Conservation (phyloP, 2,329 filamentous ascomycete genomes). For the Tolypocladium paradoxum region DNA sequence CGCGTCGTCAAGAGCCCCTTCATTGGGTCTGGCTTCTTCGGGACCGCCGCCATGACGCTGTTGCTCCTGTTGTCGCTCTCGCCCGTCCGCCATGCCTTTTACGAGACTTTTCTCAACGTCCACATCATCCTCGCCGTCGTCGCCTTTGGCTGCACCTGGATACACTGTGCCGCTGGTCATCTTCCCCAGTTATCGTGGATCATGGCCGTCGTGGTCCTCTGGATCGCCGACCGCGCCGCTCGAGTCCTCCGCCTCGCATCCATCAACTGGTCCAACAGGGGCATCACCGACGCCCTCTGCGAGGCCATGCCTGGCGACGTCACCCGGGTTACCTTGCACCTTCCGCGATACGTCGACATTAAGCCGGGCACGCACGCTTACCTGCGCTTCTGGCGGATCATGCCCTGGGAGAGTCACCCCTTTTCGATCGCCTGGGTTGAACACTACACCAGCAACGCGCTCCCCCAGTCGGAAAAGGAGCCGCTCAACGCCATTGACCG, state of each 20-base stretch:
- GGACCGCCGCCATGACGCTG: slow-evolving; percentile 48
- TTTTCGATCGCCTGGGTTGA: slow-evolving; percentile 72
- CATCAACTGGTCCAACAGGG: slow-evolving; percentile 50
- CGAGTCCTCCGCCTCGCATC: slow-evolving; percentile 55
- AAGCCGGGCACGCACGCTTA: slow-evolving; percentile 66
- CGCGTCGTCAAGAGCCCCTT: slow-evolving; percentile 50
- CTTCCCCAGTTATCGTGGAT: slow-evolving; percentile 67
- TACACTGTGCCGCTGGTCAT: slow-evolving; percentile 61
- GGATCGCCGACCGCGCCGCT: slow-evolving; percentile 58
- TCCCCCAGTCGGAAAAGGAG: slow-evolving; percentile 31
- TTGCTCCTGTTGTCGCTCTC: slow-evolving; percentile 64
- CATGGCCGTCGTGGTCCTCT: slow-evolving; percentile 62
- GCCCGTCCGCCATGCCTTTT: slow-evolving; percentile 83
- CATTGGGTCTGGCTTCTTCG: slow-evolving; percentile 54
- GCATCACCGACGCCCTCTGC: slow-evolving; percentile 54
- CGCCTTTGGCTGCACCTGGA: slow-evolving; percentile 60
- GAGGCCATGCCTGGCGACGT: slow-evolving; percentile 61
- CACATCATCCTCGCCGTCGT: slow-evolving; percentile 69
- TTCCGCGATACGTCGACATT: slow-evolving; percentile 56
- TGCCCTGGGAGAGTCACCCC: slow-evolving; percentile 63
- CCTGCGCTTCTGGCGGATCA: slow-evolving; percentile 56
- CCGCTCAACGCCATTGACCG: slow-evolving; percentile 26
- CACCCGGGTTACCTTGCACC: slow-evolving; percentile 57
- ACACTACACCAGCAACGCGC: slow-evolving; percentile 31
- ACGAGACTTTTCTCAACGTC: slow-evolving; percentile 86